phyloP scores from a whole-genome alignment of 805 yeast species.

The Nakazawaea holstii region DNA sequence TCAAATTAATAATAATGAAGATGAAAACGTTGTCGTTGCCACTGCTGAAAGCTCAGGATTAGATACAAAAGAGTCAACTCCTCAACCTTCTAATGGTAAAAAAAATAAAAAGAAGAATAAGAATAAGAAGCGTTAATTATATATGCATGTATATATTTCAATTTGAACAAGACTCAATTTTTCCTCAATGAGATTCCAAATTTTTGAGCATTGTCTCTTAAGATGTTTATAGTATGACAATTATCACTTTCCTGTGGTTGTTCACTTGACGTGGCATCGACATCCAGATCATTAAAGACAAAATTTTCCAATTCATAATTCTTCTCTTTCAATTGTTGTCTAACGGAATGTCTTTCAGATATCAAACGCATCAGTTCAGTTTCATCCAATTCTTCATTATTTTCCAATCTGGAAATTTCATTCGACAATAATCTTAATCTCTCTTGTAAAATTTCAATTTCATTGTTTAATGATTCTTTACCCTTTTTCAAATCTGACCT shows the following conservation, averaged over 20 bases:
- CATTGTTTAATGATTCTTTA: background rate
- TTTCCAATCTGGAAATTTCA: constrained; percentile 3
- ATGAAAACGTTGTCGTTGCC: background rate
- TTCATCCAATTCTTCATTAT: constrained; percentile 1
- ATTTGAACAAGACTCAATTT: no score
- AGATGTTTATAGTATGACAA: constrained; percentile 5
- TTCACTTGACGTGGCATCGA: background rate
- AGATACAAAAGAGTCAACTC: constrained; percentile 9
- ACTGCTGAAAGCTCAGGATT: constrained; percentile 3
- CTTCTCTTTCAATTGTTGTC: background rate
- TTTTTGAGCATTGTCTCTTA: constrained; percentile 9
- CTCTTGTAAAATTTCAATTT: background rate
- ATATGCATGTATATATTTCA: no score
- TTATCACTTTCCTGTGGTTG: constrained; percentile 4
- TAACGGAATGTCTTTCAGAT: background rate
- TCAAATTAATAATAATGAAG: background rate
- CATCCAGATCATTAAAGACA: background rate
- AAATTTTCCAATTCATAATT: background rate
- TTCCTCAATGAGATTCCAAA: constrained; percentile 8
- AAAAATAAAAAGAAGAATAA: constrained; percentile 4
- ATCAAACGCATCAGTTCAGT: constrained; percentile 3
- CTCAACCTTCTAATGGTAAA: constrained; percentile 1
- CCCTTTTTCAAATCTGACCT: background rate
- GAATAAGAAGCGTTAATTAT: constrained; percentile 4
- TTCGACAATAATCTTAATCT: background rate